Percentiles rank a stretch among this genome's conserved stretches.
phyloP scores from a whole-genome alignment of 2,329 filamentous ascomycete species.

The Mariannaea sp. region DNA sequence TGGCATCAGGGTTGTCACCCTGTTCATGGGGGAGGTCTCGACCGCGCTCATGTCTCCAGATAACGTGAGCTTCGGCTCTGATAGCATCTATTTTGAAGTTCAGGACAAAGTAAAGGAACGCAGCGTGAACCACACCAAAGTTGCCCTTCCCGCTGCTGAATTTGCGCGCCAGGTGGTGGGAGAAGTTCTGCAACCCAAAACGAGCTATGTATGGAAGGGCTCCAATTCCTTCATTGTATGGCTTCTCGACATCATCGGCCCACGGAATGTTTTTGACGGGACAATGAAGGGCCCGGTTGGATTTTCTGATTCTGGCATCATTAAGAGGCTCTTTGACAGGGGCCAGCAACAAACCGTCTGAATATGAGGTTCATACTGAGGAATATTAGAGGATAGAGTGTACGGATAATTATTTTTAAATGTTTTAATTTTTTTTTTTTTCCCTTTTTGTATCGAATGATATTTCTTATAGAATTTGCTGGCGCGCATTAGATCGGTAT shows the following conservation, averaged over 20 bases:
- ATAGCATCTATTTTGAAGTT: neutral
- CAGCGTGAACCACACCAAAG: neutral
- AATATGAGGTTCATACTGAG: too few relatives aligned
- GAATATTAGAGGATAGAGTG: too few relatives aligned
- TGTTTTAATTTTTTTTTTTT: too few relatives aligned
- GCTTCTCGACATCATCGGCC: conserved; percentile 15
- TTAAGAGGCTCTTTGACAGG: neutral
- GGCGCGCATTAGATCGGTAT: too few relatives aligned
- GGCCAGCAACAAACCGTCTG: neutral
- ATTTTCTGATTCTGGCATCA: neutral
- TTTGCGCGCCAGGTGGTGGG: conserved; percentile 11
- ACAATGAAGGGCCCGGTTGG: neutral
- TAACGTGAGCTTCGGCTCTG: neutral
- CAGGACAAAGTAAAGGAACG: conserved; percentile 6
- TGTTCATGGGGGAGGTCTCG: conserved; percentile 17
- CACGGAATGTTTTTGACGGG: conserved; percentile 13
- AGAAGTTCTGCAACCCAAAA: neutral
- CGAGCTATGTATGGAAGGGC: conserved; percentile 15
- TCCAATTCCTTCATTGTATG: conserved; percentile 10
- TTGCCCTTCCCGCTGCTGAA: neutral
- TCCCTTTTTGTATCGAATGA: too few relatives aligned
- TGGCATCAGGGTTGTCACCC: conserved; percentile 4
- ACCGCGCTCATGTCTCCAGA: neutral
- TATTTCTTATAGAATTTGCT: too few relatives aligned
- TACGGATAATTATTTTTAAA: too few relatives aligned